These are phyloP conservation scores for Gilbertella persicaria DNA, from an alignment of 371 early-diverging fungal species.

Conservation along the genomic window DNA sequence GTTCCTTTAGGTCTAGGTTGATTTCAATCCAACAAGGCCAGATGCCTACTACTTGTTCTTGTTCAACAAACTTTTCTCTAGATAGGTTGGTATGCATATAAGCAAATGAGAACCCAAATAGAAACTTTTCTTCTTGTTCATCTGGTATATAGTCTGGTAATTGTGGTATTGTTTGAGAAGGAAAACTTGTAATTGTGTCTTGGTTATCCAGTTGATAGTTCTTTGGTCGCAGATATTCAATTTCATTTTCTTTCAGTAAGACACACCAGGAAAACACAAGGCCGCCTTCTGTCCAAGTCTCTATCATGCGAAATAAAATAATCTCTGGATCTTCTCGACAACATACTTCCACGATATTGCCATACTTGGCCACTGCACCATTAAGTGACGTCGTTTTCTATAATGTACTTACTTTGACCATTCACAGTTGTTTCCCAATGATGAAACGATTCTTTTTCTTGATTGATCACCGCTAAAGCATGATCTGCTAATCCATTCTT, in stretches of 20 bases:
- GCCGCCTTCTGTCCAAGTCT: constrained; percentile 20
- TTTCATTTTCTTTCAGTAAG: constrained; percentile 10
- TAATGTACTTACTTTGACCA: constrained; percentile 11
- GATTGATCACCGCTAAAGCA: not conserved
- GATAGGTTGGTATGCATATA: constrained; percentile 2
- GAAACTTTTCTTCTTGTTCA: constrained; percentile 2
- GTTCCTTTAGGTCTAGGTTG: not conserved
- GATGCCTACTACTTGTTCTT: constrained; percentile 21
- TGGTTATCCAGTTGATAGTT: not conserved
- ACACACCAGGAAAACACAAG: constrained; percentile 22
- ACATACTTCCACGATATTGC: constrained; percentile 12
- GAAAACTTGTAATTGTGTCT: constrained; percentile 15
- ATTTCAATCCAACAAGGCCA: constrained; percentile 22
- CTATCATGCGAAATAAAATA: constrained; percentile 9
- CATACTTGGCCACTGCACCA: constrained; percentile 15
- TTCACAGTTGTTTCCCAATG: constrained; percentile 11
- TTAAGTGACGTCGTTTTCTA: not conserved
- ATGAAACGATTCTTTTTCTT: constrained; percentile 1
- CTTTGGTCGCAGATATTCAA: not conserved
- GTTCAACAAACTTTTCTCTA: constrained; percentile 8
- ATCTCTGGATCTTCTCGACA: constrained; percentile 3
- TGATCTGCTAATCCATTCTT: constrained; percentile 8
- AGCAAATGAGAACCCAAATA: constrained; percentile 20
- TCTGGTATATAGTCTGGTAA: constrained; percentile 11
- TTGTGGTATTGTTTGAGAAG: not conserved